Base-by-base conservation (phyloP, 2,329 filamentous ascomycete species). In the Penicillium brasilianum region DNA sequence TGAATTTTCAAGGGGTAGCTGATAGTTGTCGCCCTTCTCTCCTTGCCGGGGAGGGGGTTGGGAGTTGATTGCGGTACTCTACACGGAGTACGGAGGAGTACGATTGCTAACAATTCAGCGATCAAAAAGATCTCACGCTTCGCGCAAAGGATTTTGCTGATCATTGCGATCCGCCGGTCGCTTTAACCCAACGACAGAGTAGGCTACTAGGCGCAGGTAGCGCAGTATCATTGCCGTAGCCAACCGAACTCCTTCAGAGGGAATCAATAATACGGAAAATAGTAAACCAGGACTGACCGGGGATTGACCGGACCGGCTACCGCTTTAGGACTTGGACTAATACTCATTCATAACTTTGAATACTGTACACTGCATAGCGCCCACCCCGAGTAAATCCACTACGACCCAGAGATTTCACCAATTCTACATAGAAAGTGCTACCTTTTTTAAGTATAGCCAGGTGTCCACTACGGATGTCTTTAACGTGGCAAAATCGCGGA, bases 401-500 rank as follows among this genome's bases (percentile, higher is more conserved):
- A n/a, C 30, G 55, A 55, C 49, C 55, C 52, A 49, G 16, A n/a
- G 20, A 28, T 43, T 48, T 6, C 30, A 37, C 16, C 14, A 34
- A 34, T 34, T 50, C 46, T 20, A 32, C n/a, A 9, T 28, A 50
- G 28, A 50, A 4, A 34, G 34, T 20, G 46, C 28, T 58, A 16
- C 56, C 44, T 18, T 1, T 63, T 63, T 58, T 36, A 11, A 57
- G 55, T 58, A 49, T 57, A 55, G 58, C 52, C 14, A 16, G 46
- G 55, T 60, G 46, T 55, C 60, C 60, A 60, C 58, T 52, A 43
- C 51, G 50, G 46, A 55, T 28, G 50, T 58, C 55, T 58, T 62
- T 8, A 66, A 66, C 64, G 66, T 68, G 66, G 66, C 62, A 46
- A 65, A 66, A 65, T 61, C 55, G 66, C 48, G 64, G 66, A 66